Conservation (phyloP, 2,329 filamentous ascomycete genomes). For the Xylariaceae sp. region DNA sequence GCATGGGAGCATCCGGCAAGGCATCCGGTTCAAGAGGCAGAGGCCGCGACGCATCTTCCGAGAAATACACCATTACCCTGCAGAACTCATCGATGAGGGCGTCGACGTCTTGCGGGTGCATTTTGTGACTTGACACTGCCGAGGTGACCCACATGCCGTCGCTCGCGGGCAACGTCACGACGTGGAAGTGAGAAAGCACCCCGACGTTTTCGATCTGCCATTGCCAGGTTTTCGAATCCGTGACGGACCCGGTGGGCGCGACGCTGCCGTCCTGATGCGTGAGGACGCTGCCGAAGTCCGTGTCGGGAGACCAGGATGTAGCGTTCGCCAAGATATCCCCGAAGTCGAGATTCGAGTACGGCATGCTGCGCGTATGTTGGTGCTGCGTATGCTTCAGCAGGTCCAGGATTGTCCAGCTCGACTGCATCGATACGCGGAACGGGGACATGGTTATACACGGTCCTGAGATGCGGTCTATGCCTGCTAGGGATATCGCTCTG, state of each 20-base stretch:
- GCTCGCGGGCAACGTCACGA: neutral
- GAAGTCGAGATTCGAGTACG: too few relatives aligned
- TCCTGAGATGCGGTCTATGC: neutral
- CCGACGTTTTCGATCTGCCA: conserved; percentile 2
- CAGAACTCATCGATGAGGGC: conserved; percentile 1
- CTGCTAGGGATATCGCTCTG: neutral
- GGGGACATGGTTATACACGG: conserved; percentile 14
- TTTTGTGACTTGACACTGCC: neutral
- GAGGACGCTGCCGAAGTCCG: conserved; percentile 9
- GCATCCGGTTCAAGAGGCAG: neutral
- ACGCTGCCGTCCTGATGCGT: conserved; percentile 6
- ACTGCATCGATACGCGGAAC: conserved; percentile 5
- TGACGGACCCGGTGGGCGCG: conserved; percentile 1
- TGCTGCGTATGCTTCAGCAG: conserved; percentile 2
- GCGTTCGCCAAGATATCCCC: too few relatives aligned
- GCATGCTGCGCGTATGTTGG: too few relatives aligned
- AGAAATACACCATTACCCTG: conserved; percentile 1
- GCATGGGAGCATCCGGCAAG: too few relatives aligned
- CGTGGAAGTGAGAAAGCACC: neutral
- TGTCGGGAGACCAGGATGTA: too few relatives aligned
- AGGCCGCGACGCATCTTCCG: conserved; percentile 3
- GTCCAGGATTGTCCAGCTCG: neutral
- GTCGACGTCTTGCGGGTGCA: neutral
- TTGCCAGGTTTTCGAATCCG: neutral
- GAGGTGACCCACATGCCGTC: neutral